phyloP scores from a whole-genome alignment of 2,329 filamentous ascomycete genomes.

The Arthrinium puccinioides region DNA sequence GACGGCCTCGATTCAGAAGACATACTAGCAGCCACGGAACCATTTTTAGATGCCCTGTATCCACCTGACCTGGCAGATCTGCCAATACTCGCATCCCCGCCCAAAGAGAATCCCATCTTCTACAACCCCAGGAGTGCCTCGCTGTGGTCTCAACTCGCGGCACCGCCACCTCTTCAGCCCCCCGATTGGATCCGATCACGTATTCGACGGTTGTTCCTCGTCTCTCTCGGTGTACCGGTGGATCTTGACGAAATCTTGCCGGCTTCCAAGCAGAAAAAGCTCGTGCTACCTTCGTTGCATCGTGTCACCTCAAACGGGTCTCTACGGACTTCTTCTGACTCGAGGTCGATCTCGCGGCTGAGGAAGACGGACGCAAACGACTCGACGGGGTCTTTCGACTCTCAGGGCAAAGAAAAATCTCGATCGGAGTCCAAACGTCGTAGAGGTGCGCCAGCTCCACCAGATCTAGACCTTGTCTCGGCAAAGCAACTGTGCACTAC shows the following conservation, averaged over 20 bases:
- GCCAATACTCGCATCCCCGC: slow-evolving; percentile 41
- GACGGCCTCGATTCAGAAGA: slow-evolving; percentile 54
- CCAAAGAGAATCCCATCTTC: slow-evolving; percentile 59
- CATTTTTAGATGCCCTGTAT: slow-evolving; percentile 62
- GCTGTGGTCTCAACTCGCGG: slow-evolving; percentile 92
- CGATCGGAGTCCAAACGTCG: slow-evolving; percentile 31
- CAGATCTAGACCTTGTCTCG: slow-evolving; percentile 70
- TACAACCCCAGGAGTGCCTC: slow-evolving; percentile 81
- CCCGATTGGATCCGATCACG: slow-evolving; percentile 97
- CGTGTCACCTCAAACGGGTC: slow-evolving; percentile 40
- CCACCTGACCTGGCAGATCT: slow-evolving; percentile 48
- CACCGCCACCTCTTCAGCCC: slow-evolving; percentile 86
- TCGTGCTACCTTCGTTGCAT: slow-evolving; percentile 71
- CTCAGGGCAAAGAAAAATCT: slow-evolving; percentile 43
- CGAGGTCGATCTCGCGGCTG: slow-evolving; percentile 38
- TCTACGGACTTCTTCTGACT: slow-evolving; percentile 48
- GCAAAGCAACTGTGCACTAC: slow-evolving; percentile 74
- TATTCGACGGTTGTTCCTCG: slow-evolving; percentile 88
- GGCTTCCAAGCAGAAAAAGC: slow-evolving; percentile 95
- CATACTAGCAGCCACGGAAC: slow-evolving; percentile 52
- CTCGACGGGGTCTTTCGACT: slow-evolving; percentile 52
- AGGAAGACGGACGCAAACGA: slow-evolving; percentile 42
- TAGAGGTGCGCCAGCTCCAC: slow-evolving; percentile 59
- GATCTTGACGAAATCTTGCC: slow-evolving; percentile 96
- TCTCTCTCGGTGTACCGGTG: slow-evolving; percentile 91